These are phyloP conservation scores for Microthlaspi erraticum DNA, from an alignment of 345 rosid species.

Conservation along the genomic window DNA sequence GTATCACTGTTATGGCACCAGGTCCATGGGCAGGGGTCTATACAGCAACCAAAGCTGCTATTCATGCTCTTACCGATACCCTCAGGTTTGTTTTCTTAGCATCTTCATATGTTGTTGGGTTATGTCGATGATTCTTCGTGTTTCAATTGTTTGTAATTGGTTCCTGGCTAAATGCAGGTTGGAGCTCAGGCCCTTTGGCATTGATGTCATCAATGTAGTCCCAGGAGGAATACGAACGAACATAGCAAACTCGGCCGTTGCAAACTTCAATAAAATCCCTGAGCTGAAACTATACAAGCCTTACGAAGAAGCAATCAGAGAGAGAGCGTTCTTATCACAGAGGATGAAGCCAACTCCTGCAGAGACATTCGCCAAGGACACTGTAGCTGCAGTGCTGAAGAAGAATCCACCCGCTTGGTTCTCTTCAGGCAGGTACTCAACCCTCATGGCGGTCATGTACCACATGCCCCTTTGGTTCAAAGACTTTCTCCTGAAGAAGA, in stretches of 20 bases:
- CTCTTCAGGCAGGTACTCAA: constrained; percentile 67
- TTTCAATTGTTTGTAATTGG: constrained; percentile 6
- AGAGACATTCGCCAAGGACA: constrained; percentile 70
- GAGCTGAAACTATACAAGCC: constrained; percentile 82
- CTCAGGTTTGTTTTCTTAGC: constrained; percentile 53
- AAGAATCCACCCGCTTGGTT: constrained; percentile 84
- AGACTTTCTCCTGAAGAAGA: constrained; percentile 60
- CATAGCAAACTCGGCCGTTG: constrained; percentile 65
- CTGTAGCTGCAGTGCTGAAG: constrained; percentile 62
- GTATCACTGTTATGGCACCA: constrained; percentile 61
- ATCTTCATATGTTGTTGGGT: not conserved
- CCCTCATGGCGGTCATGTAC: constrained; percentile 55
- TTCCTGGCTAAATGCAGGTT: constrained; percentile 53
- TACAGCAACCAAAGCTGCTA: constrained; percentile 84
- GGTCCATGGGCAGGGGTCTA: constrained; percentile 85
- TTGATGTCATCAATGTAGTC: constrained; percentile 70
- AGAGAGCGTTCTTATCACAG: constrained; percentile 66
- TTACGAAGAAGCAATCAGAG: constrained; percentile 60
- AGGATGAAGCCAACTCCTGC: constrained; percentile 61
- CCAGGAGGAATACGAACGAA: constrained; percentile 89
- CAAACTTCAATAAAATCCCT: constrained; percentile 66
- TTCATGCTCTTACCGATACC: constrained; percentile 81
- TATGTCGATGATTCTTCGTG: constrained; percentile 3
- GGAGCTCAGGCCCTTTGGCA: constrained; percentile 82
- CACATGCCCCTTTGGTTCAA: constrained; percentile 68